Conservation (phyloP, 2,329 filamentous ascomycete genomes). For the Ceratocystis papillata region DNA sequence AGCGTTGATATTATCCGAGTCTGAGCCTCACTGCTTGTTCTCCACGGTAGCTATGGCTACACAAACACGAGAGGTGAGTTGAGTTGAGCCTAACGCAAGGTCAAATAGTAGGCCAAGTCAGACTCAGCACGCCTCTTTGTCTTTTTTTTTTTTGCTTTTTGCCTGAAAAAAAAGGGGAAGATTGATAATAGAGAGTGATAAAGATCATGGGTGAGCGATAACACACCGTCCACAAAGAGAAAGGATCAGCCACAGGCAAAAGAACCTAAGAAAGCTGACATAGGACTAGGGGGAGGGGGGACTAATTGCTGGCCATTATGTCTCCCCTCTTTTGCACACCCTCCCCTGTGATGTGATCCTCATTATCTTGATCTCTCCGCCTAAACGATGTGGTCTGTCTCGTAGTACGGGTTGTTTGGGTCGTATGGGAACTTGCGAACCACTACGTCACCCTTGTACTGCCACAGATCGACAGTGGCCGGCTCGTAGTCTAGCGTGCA, state of each 20-base stretch:
- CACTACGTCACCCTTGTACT: conserved; percentile 29
- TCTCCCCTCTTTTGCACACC: neutral
- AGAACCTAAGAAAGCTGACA: neutral
- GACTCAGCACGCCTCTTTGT: neutral
- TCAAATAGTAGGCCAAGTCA: conserved; percentile 5
- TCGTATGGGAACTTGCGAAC: conserved; percentile 26
- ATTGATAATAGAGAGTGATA: neutral
- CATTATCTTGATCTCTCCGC: neutral
- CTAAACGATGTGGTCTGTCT: conserved; percentile 24
- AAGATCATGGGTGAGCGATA: neutral
- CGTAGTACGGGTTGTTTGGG: conserved; percentile 25
- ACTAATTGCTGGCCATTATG: neutral
- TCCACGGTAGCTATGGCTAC: neutral
- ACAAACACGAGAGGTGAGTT: neutral
- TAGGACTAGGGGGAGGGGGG: neutral
- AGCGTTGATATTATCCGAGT: conserved; percentile 1
- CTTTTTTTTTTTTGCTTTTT: no score
- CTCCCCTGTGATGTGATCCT: neutral
- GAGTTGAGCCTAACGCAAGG: neutral
- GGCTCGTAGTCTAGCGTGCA: conserved; percentile 30
- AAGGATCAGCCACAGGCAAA: neutral
- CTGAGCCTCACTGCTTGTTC: neutral
- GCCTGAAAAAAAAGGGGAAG: neutral
- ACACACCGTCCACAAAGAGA: neutral
- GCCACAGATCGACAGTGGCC: conserved; percentile 29